Percentiles rank a stretch among this genome's conserved stretches.
Conservation (phyloP, 208 protist genomes). For the Porcisia hertigi region DNA sequence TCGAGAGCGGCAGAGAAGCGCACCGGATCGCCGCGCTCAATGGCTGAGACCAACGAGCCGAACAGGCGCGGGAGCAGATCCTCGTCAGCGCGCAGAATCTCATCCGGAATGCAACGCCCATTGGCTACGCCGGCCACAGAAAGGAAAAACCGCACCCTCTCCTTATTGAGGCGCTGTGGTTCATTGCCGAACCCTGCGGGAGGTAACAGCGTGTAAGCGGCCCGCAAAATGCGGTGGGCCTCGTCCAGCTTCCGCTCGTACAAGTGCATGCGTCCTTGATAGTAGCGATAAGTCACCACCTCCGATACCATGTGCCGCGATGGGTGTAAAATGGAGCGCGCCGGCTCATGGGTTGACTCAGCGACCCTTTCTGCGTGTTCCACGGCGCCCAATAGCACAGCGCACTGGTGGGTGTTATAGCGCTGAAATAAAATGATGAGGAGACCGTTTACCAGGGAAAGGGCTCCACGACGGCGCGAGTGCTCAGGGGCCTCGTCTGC, state of each 20-base stretch:
- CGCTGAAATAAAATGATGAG: slow-evolving; percentile 75
- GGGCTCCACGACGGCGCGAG: slow-evolving; percentile 78
- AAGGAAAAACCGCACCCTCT: slow-evolving; percentile 78
- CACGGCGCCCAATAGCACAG: slow-evolving; percentile 59
- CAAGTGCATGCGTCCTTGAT: slow-evolving; percentile 69
- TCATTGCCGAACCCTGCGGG: slow-evolving; percentile 52
- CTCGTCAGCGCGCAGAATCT: slow-evolving; percentile 42
- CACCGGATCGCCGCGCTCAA: slow-evolving; percentile 55
- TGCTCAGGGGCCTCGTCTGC: slow-evolving; percentile 58
- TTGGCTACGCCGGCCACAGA: slow-evolving; percentile 58
- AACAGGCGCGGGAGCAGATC: slow-evolving; percentile 63
- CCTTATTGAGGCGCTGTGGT: slow-evolving; percentile 74
- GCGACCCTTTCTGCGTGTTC: slow-evolving; percentile 60
- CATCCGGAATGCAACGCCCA: slow-evolving; percentile 49
- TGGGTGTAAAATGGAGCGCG: slow-evolving; percentile 64
- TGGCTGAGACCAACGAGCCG: slow-evolving; percentile 38
- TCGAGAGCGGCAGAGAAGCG: slow-evolving; percentile 56
- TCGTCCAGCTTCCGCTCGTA: slow-evolving; percentile 65
- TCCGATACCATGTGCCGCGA: slow-evolving; percentile 86
- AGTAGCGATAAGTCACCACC: slow-evolving; percentile 82
- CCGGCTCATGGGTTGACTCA: slow-evolving; percentile 31
- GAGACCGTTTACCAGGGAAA: slow-evolving; percentile 81
- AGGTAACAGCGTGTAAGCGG: slow-evolving; percentile 73
- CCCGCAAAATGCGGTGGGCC: slow-evolving; percentile 47
- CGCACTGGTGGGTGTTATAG: slow-evolving; percentile 86